Base-by-base conservation (phyloP, 257 asterid genomes). In the Rhazya stricta region DNA sequence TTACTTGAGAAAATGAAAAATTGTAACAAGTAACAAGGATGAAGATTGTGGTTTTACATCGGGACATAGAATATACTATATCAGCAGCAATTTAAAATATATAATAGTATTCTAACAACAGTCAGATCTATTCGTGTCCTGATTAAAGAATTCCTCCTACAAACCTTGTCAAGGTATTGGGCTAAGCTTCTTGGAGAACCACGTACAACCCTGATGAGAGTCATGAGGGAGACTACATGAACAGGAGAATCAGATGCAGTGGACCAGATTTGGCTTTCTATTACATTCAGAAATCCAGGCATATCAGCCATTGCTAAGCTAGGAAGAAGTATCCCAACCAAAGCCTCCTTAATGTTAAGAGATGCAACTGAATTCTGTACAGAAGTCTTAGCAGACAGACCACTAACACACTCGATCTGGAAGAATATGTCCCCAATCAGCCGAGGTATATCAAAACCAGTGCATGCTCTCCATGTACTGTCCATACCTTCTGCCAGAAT, bases 171-270 rank as follows among this genome's bases (percentile, higher is more conserved):
- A 78, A 94, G 89, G 85, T 90, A 87, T 42, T 88, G 96, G 77
- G 91, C 91, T 67, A 94, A 85, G 87, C 83, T 90, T 84, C 97
- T 89, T 37, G 99, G 96, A 75, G 91, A 92, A 78, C 96, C 97
- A 58, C 96, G 98, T 72, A 88, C 82, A 76, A 92, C 87, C 87
- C 97, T 89, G 74, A 84, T 83, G 85, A 94, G 83, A 78, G 94
- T 92, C 96, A 88, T 84, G 84, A 94, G 95, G 58, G 99, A 79
- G 46, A 86, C 96, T 36, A 80, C 90, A 82, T 94, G 99, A 82
- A 94, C 98, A 43, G 97, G 97, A 73, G 98, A 94, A 87, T 94
- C 99, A 77, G 99, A 94, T 78, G 99, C 99, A 73, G 99, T 94
- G 65, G 99, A 92, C 98, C 98, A 94, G 67, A 94, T 88, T 81